Percentiles rank a stretch among this genome's conserved stretches.
phyloP scores from a whole-genome alignment of 306 rosid genomes.

The Begonia peltatifolia region DNA sequence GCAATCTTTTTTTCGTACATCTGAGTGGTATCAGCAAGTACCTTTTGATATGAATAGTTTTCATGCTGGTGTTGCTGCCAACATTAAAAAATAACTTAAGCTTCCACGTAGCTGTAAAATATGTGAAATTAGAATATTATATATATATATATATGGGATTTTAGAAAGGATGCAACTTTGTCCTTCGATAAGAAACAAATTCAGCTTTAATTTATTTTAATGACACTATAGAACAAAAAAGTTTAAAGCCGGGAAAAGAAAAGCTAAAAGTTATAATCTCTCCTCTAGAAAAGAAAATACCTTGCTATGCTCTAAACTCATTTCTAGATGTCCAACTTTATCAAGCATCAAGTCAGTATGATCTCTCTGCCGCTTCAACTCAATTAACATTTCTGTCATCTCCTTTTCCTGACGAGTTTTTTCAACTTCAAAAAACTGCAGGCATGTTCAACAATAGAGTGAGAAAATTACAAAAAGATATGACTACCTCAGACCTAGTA shows the following conservation, averaged over 20 bases:
- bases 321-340: constrained; percentile 32
- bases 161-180: no score
- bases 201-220: no score
- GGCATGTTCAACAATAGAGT: neutral
- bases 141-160: no score
- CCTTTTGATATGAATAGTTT: constrained; percentile 36
- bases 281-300: constrained; percentile 16
- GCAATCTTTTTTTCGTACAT: constrained; percentile 50
- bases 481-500: no score
- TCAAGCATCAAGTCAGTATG: constrained; percentile 26
- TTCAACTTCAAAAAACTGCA: constrained; percentile 41
- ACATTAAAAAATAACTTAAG: constrained; percentile 11
- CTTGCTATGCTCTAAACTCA: constrained; percentile 29
- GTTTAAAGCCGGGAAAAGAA: neutral
- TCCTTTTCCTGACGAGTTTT: constrained; percentile 31
- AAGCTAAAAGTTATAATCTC: neutral
- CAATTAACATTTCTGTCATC: constrained; percentile 19
- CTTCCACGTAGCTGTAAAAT: neutral
- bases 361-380: constrained; percentile 34
- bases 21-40: constrained; percentile 54
- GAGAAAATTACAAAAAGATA: no score
- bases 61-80: constrained; percentile 50
- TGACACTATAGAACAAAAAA: neutral
- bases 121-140: no score
- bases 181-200: no score